Evolutionary conservation across 139 green algal genomes (phyloP), one percentile per base, ranked within the genome.

Genomic region (Chlamydomonas schloesseri): DNA sequence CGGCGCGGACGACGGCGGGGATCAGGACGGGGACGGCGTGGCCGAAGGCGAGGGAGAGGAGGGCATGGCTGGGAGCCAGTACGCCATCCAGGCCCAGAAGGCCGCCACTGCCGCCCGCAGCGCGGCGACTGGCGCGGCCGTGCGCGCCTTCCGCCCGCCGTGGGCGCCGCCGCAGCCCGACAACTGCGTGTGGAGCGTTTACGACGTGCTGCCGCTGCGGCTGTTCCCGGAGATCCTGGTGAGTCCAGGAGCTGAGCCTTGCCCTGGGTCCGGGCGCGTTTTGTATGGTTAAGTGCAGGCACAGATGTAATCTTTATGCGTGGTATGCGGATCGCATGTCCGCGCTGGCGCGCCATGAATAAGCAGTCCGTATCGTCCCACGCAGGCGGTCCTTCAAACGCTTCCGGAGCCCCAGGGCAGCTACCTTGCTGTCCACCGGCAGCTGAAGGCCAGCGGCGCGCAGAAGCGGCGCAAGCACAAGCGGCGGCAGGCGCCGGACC

Each of bases 171-270:
- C 42, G 42, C 42, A 50, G 24, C 71, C 71, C 1, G 71, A 42
- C 6, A 60, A 26, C 6, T 9, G 65, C 31, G 60, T 86, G n/a
- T 87, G 79, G 79, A 70, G 67, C 31, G 86, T 83, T 42, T 31
- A 87, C 42, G 86, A 90, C 26, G 78, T 87, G 26, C 55, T 68
- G 29, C 86, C 86, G 55, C 71, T 90, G 77, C 60, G 86, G 20
- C 31, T 67, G 36, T 71, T 87, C 26, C 78, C 60, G 1, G 60
- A 76, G 2, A 37, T 89, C 0, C 69, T 76, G 84, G 84, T 89
- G 42, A 37, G 75, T 2, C 18, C 31, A 1, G 37, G 36, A 37
- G 29, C 64, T 26, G 23, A 26, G n/a, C 10, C 37, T 71, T 71
- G n/a, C n/a, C n/a, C n/a, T n/a, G n/a, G n/a, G n/a, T n/a, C n/a